phyloP scores from a whole-genome alignment of 495 filamentous ascomycete genomes.

The Cercophora newfieldiana region DNA sequence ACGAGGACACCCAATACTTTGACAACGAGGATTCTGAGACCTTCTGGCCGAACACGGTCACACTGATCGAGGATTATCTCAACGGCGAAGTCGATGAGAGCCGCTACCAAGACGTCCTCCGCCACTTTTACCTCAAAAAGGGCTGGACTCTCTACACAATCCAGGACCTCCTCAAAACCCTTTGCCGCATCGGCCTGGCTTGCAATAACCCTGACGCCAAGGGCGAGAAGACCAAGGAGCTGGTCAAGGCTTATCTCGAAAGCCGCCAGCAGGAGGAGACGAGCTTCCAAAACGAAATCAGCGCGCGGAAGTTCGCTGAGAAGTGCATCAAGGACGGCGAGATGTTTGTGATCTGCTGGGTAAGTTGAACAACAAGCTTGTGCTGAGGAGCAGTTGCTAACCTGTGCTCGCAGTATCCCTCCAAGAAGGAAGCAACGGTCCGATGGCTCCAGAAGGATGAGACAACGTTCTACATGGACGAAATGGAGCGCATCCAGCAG shows the following conservation, averaged over 20 bases:
- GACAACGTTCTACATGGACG: constrained; percentile 70
- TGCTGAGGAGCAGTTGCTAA: not conserved
- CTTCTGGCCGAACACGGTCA: constrained; percentile 58
- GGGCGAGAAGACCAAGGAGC: constrained; percentile 81
- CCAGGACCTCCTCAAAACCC: constrained; percentile 75
- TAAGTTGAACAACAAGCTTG: constrained; percentile 49
- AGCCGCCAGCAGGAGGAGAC: constrained; percentile 79
- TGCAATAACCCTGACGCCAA: constrained; percentile 81
- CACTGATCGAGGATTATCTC: constrained; percentile 80
- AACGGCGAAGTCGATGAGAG: constrained; percentile 74
- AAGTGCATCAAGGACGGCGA: constrained; percentile 86
- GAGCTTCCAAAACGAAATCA: constrained; percentile 80
- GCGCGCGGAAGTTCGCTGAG: constrained; percentile 82
- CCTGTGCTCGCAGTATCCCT: constrained; percentile 48
- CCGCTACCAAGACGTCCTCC: constrained; percentile 83
- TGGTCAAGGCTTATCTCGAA: constrained; percentile 77
- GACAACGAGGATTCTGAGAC: constrained; percentile 43
- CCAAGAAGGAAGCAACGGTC: constrained; percentile 58
- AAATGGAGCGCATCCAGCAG: constrained; percentile 56
- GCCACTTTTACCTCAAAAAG: constrained; percentile 81
- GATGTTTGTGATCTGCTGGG: constrained; percentile 80
- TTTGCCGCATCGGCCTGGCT: constrained; percentile 70
- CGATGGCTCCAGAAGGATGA: constrained; percentile 79
- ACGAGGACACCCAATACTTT: constrained; percentile 48
- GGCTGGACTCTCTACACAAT: constrained; percentile 92